These are phyloP conservation scores for Globisporangium carolinianum DNA, from an alignment of 352 stramenopile genomes.

Conservation along the genomic window DNA sequence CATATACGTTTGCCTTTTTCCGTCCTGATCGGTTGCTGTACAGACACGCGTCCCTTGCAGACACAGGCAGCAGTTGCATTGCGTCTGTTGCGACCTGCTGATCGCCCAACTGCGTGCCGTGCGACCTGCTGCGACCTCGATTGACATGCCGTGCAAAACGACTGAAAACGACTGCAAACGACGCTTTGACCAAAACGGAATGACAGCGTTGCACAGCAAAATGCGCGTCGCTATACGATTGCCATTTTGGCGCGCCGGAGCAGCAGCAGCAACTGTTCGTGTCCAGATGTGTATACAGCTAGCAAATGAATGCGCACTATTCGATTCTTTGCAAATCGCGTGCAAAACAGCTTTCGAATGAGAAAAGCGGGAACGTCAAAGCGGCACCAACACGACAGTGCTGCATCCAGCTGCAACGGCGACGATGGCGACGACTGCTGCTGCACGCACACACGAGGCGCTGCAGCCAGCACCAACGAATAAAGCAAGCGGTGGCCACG, in stretches of 20 bases:
- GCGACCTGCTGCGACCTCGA: no score
- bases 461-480: neutral
- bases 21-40: no score
- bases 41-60: no score
- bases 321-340: neutral
- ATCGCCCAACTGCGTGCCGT: no score
- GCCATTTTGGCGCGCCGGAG: neutral
- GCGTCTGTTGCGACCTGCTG: no score
- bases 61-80: no score
- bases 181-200: neutral
- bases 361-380: conserved; percentile 1
- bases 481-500: neutral
- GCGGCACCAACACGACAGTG: neutral
- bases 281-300: neutral
- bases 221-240: no score
- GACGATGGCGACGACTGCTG: neutral
- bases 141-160: no score
- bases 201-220: neutral
- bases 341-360: neutral
- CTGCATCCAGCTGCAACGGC: neutral
- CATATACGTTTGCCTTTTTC: no score
- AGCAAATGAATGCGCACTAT: neutral
- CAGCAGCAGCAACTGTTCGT: neutral
- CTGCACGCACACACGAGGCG: neutral
- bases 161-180: no score